phyloP scores from a whole-genome alignment of 805 yeast genomes.

The Sporopachydermia lactativora region DNA sequence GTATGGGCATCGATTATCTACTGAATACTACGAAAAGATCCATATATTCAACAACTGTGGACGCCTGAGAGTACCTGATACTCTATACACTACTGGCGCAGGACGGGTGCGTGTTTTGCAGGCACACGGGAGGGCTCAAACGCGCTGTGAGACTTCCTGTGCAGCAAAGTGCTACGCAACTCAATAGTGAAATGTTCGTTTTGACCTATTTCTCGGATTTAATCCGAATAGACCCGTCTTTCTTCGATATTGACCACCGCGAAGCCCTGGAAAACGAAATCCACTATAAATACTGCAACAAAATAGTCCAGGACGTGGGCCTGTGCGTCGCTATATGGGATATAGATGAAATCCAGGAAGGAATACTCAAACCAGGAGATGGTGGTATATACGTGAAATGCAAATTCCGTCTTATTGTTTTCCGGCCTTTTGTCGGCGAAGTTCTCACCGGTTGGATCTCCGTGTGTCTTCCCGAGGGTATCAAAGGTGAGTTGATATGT shows the following conservation, averaged over 20 bases:
- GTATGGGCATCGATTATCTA: no score
- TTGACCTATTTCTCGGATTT: slow-evolving; percentile 70
- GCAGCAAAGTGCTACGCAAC: no score
- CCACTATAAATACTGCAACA: slow-evolving; percentile 75
- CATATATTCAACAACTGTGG: no score
- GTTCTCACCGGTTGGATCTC: slow-evolving; percentile 86
- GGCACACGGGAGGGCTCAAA: no score
- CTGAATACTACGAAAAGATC: no score
- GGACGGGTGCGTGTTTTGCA: no score
- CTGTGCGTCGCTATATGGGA: slow-evolving; percentile 80
- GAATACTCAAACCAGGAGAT: slow-evolving; percentile 85
- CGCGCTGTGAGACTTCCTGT: no score
- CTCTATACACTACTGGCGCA: no score
- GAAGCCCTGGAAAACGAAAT: slow-evolving; percentile 69
- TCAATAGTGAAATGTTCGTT: slow-evolving; percentile 53
- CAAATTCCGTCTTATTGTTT: slow-evolving; percentile 59
- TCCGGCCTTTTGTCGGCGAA: slow-evolving; percentile 93
- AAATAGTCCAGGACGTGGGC: slow-evolving; percentile 73
- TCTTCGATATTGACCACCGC: slow-evolving; percentile 58
- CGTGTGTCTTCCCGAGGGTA: slow-evolving; percentile 77
- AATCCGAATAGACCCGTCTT: slow-evolving; percentile 77
- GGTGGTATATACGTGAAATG: slow-evolving; percentile 68
- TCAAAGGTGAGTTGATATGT: slow-evolving; percentile 40
- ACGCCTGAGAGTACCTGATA: no score
- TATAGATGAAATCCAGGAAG: slow-evolving; percentile 68